Base-by-base conservation (phyloP, 176 grass and related monocot genomes). In the Triticum urartu region DNA sequence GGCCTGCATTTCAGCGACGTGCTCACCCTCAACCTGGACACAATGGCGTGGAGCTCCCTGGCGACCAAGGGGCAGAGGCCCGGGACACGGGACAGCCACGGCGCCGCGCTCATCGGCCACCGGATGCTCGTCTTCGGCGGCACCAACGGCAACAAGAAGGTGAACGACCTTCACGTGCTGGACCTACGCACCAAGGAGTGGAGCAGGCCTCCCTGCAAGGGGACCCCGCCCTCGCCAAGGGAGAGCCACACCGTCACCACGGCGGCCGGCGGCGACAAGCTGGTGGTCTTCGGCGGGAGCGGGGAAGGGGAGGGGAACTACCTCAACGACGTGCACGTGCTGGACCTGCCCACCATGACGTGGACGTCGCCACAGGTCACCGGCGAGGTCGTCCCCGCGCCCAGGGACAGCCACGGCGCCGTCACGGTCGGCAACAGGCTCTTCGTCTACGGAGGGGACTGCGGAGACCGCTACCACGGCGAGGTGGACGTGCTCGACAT, bases 1-100 rank as follows among this genome's bases (percentile, higher is more conserved):
- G 97, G 97, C 1, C 87, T 99, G 56, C 97, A 96, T 88, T 99
- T 96, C 81, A 91, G 97, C 74, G 97, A 99, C 77, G 88, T 99
- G 36, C 89, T 96, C 10, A 82, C 87, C 24, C 90, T 99, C 12
- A 90, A 99, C 87, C 71, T 99, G 60, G 90, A 99, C 43, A 96
- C 89, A 5, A 96, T 99, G 97, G 43, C 64, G 59, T 99, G 97
- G 97, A 94, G 79, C 88, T 92, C 92, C 38, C 68, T 99, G 8
- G 78, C 80, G 0, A 99, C 97, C 15, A 96, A 89, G 3, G 97
- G 97, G 35, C 85, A 91, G 76, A 88, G 86, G 68, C 97, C 97
- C 9, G 97, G 97, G 5, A 99, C 78, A 36, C 90, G 97, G 42
- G 97, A 99, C 87, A 99, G 97, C 84, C 97, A 99, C 80, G 91